Percentiles rank a stretch among this genome's conserved stretches.
Conservation (phyloP, 1,139 yeast species). For the Tardiomyces depauwii region DNA sequence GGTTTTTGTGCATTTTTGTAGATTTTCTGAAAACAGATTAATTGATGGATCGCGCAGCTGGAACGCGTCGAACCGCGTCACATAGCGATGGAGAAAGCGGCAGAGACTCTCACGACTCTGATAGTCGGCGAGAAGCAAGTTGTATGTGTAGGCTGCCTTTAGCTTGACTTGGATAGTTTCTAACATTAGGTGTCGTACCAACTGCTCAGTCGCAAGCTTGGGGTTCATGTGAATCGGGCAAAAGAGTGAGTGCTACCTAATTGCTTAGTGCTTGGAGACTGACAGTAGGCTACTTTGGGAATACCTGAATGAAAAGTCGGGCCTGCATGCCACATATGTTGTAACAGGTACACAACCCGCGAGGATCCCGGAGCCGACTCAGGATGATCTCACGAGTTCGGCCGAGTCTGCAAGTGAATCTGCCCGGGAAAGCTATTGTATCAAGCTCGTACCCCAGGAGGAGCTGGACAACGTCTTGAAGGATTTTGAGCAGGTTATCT, state of each 20-base stretch:
- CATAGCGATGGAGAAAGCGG: neutral
- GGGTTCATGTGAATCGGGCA: slow-evolving; percentile 16
- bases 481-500: slow-evolving; percentile 6
- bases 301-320: neutral
- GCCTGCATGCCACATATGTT: slow-evolving; percentile 9
- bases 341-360: slow-evolving; percentile 5
- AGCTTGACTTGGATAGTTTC: neutral
- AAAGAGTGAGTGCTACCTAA: slow-evolving; percentile 12
- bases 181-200: slow-evolving; percentile 17
- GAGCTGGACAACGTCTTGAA: slow-evolving; percentile 5
- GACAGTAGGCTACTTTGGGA: slow-evolving; percentile 3
- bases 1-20: too few relatives aligned
- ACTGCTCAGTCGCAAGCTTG: slow-evolving; percentile 17
- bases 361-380: neutral
- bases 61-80: neutral
- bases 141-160: neutral
- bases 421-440: neutral
- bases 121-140: neutral
- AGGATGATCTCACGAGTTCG: neutral
- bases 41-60: neutral
- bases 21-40: too few relatives aligned
- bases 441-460: slow-evolving; percentile 7
- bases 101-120: neutral
- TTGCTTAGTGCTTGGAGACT: slow-evolving; percentile 7
- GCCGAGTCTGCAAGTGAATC: neutral